These are phyloP conservation scores for Sparassis latifolia DNA, from an alignment of 1,284 basidiomycete genomes.

Conservation along the genomic window DNA sequence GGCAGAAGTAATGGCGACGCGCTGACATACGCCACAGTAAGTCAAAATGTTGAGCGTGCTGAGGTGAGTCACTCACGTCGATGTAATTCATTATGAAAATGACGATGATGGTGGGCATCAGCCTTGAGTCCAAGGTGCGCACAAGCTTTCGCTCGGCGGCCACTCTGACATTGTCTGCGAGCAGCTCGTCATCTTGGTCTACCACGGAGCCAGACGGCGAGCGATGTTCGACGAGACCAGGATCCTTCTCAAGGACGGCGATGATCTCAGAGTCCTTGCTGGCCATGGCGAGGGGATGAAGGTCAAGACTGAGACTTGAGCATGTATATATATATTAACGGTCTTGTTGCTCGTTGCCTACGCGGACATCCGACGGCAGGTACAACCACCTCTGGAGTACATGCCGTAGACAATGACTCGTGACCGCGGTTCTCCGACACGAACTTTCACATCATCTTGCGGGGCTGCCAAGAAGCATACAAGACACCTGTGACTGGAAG, in stretches of 20 bases:
- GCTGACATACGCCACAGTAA: constrained; percentile 27
- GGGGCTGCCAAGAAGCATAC: too few relatives aligned
- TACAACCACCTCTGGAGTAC: not conserved
- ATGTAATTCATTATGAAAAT: constrained; percentile 69
- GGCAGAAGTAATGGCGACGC: constrained; percentile 53
- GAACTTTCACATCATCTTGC: not conserved
- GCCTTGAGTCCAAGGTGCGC: constrained; percentile 39
- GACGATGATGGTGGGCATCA: constrained; percentile 54
- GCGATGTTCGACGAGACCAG: not conserved
- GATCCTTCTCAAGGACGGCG: not conserved
- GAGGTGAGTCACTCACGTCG: constrained; percentile 36
- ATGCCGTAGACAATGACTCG: not conserved
- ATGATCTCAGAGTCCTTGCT: too few relatives aligned
- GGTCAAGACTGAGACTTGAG: too few relatives aligned
- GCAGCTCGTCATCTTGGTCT: not conserved
- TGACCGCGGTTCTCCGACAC: not conserved
- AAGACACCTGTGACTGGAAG: too few relatives aligned
- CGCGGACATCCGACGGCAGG: constrained; percentile 4
- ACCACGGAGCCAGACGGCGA: not conserved
- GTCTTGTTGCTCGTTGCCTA: not conserved
- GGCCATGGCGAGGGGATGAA: too few relatives aligned
- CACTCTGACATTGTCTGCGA: not conserved
- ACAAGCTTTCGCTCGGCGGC: constrained; percentile 1
- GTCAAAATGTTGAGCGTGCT: not conserved
- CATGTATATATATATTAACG: too few relatives aligned